These are phyloP conservation scores for Colletotrichum karsti DNA, from an alignment of 2,329 filamentous ascomycete species.

Conservation along the genomic window DNA sequence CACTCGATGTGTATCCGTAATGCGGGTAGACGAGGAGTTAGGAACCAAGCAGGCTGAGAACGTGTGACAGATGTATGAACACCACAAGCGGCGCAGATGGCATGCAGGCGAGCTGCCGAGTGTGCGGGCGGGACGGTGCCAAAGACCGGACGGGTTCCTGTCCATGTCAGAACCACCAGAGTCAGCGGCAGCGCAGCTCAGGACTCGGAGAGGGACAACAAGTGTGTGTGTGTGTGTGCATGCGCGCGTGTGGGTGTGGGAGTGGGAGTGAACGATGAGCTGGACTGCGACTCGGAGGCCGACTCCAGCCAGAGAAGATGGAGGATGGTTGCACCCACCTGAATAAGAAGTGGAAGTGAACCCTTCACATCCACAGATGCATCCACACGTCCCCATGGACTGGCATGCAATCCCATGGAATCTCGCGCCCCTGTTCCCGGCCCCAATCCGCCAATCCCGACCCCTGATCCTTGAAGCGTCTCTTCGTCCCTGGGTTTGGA, in stretches of 20 bases:
- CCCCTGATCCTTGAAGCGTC: conserved; percentile 28
- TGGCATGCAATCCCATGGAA: conserved; percentile 20
- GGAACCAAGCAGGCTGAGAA: background rate
- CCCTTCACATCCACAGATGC: conserved; percentile 26
- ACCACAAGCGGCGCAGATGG: background rate
- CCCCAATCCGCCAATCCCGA: background rate
- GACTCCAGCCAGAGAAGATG: conserved; percentile 1
- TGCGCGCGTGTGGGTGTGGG: background rate
- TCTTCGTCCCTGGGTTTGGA: conserved; percentile 28
- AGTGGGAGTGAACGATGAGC: background rate
- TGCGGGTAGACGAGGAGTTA: background rate
- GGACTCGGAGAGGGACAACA: background rate
- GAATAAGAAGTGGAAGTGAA: conserved; percentile 22
- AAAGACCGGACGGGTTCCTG: background rate
- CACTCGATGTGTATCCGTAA: too few species aligned
- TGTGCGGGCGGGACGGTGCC: background rate
- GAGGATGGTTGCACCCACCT: conserved; percentile 27
- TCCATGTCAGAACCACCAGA: background rate
- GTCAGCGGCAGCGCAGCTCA: background rate
- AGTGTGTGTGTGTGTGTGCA: background rate
- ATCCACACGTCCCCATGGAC: conserved; percentile 21
- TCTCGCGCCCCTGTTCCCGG: conserved; percentile 18
- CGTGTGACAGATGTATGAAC: background rate
- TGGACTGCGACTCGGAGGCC: background rate
- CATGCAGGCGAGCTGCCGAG: background rate